These are phyloP conservation scores for Spiromastix sp. DNA, from an alignment of 2,329 filamentous ascomycete species.

Conservation along the genomic window DNA sequence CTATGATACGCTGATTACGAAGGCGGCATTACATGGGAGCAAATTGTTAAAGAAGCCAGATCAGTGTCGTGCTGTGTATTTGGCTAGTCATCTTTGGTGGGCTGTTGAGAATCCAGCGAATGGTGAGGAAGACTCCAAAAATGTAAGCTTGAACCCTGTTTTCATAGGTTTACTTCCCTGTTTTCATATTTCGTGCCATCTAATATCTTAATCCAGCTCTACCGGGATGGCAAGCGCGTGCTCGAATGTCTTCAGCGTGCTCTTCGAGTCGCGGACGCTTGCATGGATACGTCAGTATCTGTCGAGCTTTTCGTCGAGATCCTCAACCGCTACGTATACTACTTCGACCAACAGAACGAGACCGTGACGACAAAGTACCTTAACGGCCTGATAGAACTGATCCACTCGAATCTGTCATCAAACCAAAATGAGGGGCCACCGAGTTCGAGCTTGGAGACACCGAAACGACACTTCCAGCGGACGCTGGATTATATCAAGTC, in stretches of 20 bases:
- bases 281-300: constrained; percentile 96
- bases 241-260: constrained; percentile 93
- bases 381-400: constrained; percentile 94
- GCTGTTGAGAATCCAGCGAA: constrained; percentile 70
- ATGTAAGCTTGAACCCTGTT: constrained; percentile 44
- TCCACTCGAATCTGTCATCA: constrained; percentile 87
- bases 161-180: neutral
- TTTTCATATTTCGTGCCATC: neutral
- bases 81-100: constrained; percentile 98
- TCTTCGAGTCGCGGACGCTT: constrained; percentile 90
- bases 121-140: constrained; percentile 69
- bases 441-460: constrained; percentile 72
- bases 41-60: constrained; percentile 96
- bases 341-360: constrained; percentile 98
- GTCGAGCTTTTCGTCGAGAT: constrained; percentile 99
- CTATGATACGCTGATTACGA: constrained; percentile 96
- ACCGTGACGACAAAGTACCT: constrained; percentile 96
- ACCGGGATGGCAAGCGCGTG: constrained; percentile 94
- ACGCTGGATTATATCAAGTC: constrained; percentile 89
- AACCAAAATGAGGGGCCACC: constrained; percentile 58
- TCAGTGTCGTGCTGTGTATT: constrained; percentile 90
- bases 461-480: constrained; percentile 85
- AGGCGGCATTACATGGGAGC: constrained; percentile 91
- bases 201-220: constrained; percentile 45
- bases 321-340: constrained; percentile 95